A percentile compares a stretch with the other conserved stretches of the same genome.
Evolutionary conservation across 805 yeast species (phyloP).

Genomic region (Tetrapisispora pingtungensis): DNA sequence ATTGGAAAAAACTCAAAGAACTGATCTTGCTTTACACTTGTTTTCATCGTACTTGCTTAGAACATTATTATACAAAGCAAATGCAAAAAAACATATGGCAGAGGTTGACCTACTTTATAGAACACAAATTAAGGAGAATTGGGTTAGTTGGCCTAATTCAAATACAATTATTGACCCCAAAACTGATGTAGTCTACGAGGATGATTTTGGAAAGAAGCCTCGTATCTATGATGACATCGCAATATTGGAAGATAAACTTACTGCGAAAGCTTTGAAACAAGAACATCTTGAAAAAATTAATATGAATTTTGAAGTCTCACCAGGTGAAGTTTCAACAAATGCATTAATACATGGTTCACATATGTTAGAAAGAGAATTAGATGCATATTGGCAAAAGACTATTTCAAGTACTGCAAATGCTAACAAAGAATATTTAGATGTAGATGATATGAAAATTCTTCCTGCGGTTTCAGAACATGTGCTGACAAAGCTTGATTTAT

Average conservation of each 20-base stretch:
- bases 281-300: background rate
- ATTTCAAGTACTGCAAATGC: slow-evolving; percentile 12
- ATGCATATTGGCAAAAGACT: slow-evolving; percentile 21
- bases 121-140: slow-evolving; percentile 31
- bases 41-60: slow-evolving; percentile 43
- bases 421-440: slow-evolving; percentile 14
- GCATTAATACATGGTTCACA: slow-evolving; percentile 18
- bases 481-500: slow-evolving; percentile 18
- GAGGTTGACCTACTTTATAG: slow-evolving; percentile 28
- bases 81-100: slow-evolving; percentile 22
- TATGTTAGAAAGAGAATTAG: slow-evolving; percentile 21
- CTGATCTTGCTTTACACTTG: slow-evolving; percentile 55
- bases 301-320: slow-evolving; percentile 2
- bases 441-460: slow-evolving; percentile 20
- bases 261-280: background rate
- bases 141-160: slow-evolving; percentile 56
- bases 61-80: slow-evolving; percentile 18
- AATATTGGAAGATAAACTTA: background rate
- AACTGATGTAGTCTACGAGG: slow-evolving; percentile 20
- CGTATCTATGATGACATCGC: background rate
- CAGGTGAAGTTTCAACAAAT: slow-evolving; percentile 19
- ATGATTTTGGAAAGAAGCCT: slow-evolving; percentile 1
- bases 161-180: slow-evolving; percentile 24
- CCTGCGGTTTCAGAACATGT: slow-evolving; percentile 11
- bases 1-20: slow-evolving; percentile 41